Evolutionary conservation across 495 filamentous ascomycete species (phyloP).

Genomic region (Sabuloglossum arenarium): DNA sequence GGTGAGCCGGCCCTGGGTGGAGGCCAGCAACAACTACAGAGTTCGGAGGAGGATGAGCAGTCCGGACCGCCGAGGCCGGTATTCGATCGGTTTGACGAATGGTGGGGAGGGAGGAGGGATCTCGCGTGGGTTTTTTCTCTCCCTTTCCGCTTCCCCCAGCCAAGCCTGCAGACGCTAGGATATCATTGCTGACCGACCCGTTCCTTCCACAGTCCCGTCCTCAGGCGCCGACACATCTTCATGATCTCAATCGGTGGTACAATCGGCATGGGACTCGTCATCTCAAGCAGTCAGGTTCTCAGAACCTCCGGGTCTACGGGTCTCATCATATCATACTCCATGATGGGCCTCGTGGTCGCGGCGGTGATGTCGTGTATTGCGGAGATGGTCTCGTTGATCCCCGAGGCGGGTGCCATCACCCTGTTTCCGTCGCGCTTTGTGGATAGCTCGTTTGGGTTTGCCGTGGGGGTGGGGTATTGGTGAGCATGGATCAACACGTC

Average conservation of each 20-base stretch:
- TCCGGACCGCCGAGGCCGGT: not conserved
- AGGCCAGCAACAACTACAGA: no score
- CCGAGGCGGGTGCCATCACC: conserved; percentile 14
- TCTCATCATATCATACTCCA: not conserved
- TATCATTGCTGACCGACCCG: no score
- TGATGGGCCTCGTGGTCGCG: not conserved
- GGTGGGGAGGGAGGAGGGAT: not conserved
- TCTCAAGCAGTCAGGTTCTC: not conserved
- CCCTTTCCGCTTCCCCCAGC: not conserved
- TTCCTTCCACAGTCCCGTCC: not conserved
- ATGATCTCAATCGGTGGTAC: conserved; percentile 2
- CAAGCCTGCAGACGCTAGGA: no score
- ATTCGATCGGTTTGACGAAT: not conserved
- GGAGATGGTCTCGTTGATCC: not conserved
- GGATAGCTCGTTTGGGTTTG: conserved; percentile 24
- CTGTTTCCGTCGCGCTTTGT: conserved; percentile 27
- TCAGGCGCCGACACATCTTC: not conserved
- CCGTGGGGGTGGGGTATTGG: conserved; percentile 29
- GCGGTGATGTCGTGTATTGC: not conserved
- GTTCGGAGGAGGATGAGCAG: not conserved
- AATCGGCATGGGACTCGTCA: not conserved
- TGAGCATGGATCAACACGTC: conserved; percentile 13
- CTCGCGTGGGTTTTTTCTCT: not conserved
- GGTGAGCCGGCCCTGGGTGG: no score
- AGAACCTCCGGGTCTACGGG: not conserved